These are phyloP conservation scores for Pisolithus thermaeus DNA, from an alignment of 1,284 basidiomycete genomes.

Conservation along the genomic window DNA sequence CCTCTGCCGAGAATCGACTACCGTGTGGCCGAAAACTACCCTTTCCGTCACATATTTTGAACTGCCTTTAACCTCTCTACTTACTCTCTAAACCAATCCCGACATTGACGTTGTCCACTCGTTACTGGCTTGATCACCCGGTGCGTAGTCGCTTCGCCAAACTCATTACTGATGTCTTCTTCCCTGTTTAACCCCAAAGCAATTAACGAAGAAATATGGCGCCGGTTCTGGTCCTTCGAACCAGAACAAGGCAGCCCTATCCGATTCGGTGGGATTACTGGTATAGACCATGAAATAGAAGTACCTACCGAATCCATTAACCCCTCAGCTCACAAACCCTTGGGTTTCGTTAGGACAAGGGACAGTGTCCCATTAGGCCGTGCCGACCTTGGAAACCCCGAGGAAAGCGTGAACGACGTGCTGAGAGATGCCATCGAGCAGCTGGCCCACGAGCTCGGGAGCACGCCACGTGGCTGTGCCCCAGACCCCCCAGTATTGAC, in stretches of 20 bases:
- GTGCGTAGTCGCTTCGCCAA: not conserved
- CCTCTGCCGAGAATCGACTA: no score
- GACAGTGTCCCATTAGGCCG: no score
- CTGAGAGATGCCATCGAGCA: no score
- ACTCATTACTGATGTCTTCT: not conserved
- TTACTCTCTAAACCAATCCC: not conserved
- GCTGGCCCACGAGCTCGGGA: no score
- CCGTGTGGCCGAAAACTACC: no score
- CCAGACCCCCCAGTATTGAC: no score
- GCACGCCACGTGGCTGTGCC: no score
- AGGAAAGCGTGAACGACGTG: no score
- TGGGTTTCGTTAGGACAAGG: no score
- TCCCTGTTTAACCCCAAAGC: not conserved
- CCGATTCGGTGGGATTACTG: not conserved
- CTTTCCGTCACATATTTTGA: not conserved
- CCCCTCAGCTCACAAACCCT: no score
- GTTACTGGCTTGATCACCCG: not conserved
- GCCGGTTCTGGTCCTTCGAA: not conserved
- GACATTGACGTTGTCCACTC: not conserved
- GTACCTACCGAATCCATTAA: not conserved
- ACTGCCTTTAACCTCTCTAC: not conserved
- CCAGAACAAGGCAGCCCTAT: not conserved
- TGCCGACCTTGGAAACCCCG: no score
- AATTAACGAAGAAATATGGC: not conserved
- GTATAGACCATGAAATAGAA: not conserved